These are phyloP conservation scores for Penicillium paxilli DNA, from an alignment of 495 filamentous ascomycete genomes.

Conservation along the genomic window DNA sequence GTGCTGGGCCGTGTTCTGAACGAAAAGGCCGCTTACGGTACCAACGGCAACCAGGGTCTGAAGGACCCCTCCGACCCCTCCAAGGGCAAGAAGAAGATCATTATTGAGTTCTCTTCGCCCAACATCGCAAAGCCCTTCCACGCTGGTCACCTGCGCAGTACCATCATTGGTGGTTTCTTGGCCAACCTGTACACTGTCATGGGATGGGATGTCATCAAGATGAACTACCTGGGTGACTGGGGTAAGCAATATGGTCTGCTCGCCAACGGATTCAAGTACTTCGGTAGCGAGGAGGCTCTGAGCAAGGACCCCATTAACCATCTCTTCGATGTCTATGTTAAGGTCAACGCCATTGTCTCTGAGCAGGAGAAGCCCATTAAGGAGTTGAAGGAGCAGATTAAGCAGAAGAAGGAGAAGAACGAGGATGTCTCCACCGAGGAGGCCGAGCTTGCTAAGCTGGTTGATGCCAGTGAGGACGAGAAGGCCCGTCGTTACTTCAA, in stretches of 20 bases:
- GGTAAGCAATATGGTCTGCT: slow-evolving; percentile 74
- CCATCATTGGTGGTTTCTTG: slow-evolving; percentile 73
- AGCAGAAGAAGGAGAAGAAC: slow-evolving; percentile 50
- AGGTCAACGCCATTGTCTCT: slow-evolving; percentile 56
- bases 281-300: slow-evolving; percentile 62
- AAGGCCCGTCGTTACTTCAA: slow-evolving; percentile 82
- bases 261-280: slow-evolving; percentile 64
- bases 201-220: slow-evolving; percentile 69
- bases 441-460: slow-evolving; percentile 51
- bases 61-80: slow-evolving; percentile 67
- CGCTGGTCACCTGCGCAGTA: slow-evolving; percentile 70
- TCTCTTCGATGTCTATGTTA: slow-evolving; percentile 68
- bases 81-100: slow-evolving; percentile 68
- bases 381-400: slow-evolving; percentile 54
- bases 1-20: slow-evolving; percentile 65
- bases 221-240: slow-evolving; percentile 81
- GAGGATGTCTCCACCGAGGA: slow-evolving; percentile 48
- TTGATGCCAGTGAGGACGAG: slow-evolving; percentile 61
- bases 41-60: slow-evolving; percentile 64
- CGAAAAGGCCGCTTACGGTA: slow-evolving; percentile 63
- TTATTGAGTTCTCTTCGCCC: slow-evolving; percentile 73
- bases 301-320: slow-evolving; percentile 65
- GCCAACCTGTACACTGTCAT: slow-evolving; percentile 67
- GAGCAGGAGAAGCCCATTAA: slow-evolving; percentile 57
- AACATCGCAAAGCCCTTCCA: slow-evolving; percentile 80